These are phyloP conservation scores for Artemisia argyi DNA, from an alignment of 129 eudicot genomes.

Conservation along the genomic window DNA sequence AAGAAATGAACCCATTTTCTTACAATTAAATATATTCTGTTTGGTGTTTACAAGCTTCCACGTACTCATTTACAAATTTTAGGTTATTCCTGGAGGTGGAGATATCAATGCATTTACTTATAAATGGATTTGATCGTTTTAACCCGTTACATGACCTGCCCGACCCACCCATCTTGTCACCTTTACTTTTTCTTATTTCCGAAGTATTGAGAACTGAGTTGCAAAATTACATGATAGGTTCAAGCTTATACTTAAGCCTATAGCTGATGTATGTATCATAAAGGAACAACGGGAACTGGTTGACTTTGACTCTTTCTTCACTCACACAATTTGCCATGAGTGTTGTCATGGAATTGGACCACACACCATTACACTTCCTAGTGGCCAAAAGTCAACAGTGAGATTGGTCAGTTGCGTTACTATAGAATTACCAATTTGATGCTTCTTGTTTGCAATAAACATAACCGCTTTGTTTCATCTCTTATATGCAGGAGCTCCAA, in stretches of 20 bases:
- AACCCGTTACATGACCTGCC: neutral
- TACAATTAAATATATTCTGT: neutral
- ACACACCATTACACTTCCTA: conserved; percentile 81
- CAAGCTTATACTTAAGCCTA: conserved; percentile 91
- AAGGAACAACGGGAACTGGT: conserved; percentile 71
- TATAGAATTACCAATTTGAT: neutral
- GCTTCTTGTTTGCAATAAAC: conserved; percentile 9
- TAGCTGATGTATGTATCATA: conserved; percentile 68
- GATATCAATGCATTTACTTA: neutral
- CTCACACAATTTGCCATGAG: conserved; percentile 97
- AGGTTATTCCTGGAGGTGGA: conserved; percentile 10
- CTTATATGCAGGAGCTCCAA: conserved; percentile 73
- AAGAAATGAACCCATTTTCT: conserved; percentile 23
- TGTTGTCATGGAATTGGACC: conserved; percentile 99
- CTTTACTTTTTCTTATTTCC: neutral
- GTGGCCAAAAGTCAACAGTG: conserved; percentile 83
- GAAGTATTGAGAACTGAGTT: conserved; percentile 11
- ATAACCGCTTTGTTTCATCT: conserved; percentile 3
- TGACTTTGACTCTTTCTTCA: conserved; percentile 91
- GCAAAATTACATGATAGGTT: conserved; percentile 52
- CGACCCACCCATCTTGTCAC: conserved; percentile 7
- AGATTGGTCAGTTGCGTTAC: conserved; percentile 64
- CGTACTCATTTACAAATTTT: neutral
- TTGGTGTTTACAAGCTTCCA: neutral
- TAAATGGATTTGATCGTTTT: neutral